phyloP scores from a whole-genome alignment of 2,329 filamentous ascomycete species.

The Hypoxylon sp. region DNA sequence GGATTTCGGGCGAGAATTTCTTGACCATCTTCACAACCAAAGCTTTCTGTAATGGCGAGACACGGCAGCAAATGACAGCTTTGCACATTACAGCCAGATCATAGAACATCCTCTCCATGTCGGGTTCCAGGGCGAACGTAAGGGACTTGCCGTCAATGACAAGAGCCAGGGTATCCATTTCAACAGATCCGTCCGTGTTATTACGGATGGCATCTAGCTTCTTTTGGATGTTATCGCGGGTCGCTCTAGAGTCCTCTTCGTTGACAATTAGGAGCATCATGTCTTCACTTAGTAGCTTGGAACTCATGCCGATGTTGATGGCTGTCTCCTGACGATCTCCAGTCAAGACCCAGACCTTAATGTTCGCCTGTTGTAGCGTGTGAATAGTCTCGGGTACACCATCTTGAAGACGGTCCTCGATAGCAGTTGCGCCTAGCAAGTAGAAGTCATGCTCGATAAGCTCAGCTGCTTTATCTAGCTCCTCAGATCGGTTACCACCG shows the following conservation, averaged over 20 bases:
- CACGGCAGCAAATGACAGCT: slow-evolving; percentile 98
- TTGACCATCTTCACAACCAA: slow-evolving; percentile 98
- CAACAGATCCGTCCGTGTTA: slow-evolving; percentile 81
- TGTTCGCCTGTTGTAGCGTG: slow-evolving; percentile 94
- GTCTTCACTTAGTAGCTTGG: slow-evolving; percentile 97
- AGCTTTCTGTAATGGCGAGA: slow-evolving; percentile 96
- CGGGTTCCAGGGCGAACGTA: slow-evolving; percentile 92
- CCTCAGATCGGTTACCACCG: slow-evolving; percentile 90
- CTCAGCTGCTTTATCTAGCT: slow-evolving; percentile 97
- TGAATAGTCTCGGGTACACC: slow-evolving; percentile 98
- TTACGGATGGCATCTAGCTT: slow-evolving; percentile 92
- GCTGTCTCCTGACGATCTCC: slow-evolving; percentile 98
- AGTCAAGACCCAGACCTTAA: slow-evolving; percentile 98
- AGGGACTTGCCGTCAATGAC: slow-evolving; percentile 97
- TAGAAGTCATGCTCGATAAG: slow-evolving; percentile 94
- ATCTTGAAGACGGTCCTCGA: slow-evolving; percentile 96
- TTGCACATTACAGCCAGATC: slow-evolving; percentile 97
- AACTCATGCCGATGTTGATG: slow-evolving; percentile 99
- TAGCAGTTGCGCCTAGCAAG: slow-evolving; percentile 93
- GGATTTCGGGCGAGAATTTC: slow-evolving; percentile 88
- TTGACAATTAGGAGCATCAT: slow-evolving; percentile 99
- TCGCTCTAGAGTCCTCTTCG: slow-evolving; percentile 84
- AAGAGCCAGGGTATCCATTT: slow-evolving; percentile 88
- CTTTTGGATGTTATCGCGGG: slow-evolving; percentile 90
- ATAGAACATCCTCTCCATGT: slow-evolving; percentile 92